A percentile compares a stretch with the other conserved stretches of the same genome.
phyloP scores from a whole-genome alignment of 495 filamentous ascomycete species.

The Neurospora cerealis region DNA sequence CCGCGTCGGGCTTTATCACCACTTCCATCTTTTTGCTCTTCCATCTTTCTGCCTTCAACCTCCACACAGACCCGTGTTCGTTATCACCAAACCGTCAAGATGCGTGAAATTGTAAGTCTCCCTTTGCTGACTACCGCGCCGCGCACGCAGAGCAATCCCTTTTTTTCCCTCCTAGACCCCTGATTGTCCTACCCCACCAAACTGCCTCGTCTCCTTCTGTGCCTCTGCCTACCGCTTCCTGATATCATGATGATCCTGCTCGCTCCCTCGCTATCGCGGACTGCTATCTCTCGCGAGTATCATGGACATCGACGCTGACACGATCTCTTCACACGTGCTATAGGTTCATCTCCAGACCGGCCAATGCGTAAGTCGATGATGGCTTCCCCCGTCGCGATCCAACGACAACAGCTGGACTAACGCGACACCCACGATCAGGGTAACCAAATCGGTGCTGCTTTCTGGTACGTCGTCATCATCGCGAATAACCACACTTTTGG shows the following conservation, averaged over 20 bases:
- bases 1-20: slow-evolving; percentile 1
- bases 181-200: neutral
- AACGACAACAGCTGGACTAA: slow-evolving; percentile 5
- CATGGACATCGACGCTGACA: slow-evolving; percentile 23
- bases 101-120: slow-evolving; percentile 88
- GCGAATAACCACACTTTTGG: neutral
- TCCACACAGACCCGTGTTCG: slow-evolving; percentile 18
- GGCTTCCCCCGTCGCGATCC: slow-evolving; percentile 10
- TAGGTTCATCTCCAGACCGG: slow-evolving; percentile 99
- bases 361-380: slow-evolving; percentile 77
- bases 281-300: neutral
- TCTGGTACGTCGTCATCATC: slow-evolving; percentile 51
- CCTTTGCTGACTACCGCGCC: slow-evolving; percentile 18
- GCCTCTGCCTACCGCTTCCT: neutral
- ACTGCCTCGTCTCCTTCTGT: neutral
- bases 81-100: slow-evolving; percentile 40
- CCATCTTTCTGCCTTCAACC: slow-evolving; percentile 5
- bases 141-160: neutral
- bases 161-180: neutral
- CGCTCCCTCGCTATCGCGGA: neutral
- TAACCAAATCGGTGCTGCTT: slow-evolving; percentile 99
- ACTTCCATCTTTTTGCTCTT: neutral
- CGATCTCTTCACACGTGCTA: slow-evolving; percentile 18
- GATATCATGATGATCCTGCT: neutral
- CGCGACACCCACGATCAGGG: slow-evolving; percentile 47